Conservation (phyloP, 345 rosid species). For the Mallotus nudiflorus region DNA sequence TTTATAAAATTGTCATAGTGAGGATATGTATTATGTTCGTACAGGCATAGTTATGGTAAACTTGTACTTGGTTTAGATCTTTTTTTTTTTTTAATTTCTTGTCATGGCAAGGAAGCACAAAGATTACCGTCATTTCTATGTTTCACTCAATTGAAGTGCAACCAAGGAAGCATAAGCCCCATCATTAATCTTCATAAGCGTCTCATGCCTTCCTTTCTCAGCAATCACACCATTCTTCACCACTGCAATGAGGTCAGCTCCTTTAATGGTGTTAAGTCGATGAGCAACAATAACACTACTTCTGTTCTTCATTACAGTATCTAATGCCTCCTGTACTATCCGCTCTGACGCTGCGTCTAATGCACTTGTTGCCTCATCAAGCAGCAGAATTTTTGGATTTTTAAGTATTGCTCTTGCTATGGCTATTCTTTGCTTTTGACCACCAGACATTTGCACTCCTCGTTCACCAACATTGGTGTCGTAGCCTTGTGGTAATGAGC, state of each 20-base stretch:
- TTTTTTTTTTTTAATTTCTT: no score
- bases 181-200: constrained; percentile 43
- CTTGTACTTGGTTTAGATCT: no score
- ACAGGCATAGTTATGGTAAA: no score
- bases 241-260: constrained; percentile 66
- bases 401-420: constrained; percentile 64
- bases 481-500: constrained; percentile 60
- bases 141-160: constrained; percentile 44
- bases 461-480: constrained; percentile 68
- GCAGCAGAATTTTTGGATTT: constrained; percentile 61
- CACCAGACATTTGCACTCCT: constrained; percentile 74
- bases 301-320: constrained; percentile 55
- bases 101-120: no score
- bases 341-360: constrained; percentile 68
- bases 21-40: no score
- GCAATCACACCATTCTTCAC: constrained; percentile 66
- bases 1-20: no score
- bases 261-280: constrained; percentile 51
- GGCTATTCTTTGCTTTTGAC: constrained; percentile 68
- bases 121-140: not conserved
- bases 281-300: constrained; percentile 73
- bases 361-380: constrained; percentile 79
- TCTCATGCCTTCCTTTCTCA: constrained; percentile 62
- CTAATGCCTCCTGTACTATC: constrained; percentile 64
- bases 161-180: constrained; percentile 70